Conservation (phyloP, 306 rosid species). For the Cercis canadensis region DNA sequence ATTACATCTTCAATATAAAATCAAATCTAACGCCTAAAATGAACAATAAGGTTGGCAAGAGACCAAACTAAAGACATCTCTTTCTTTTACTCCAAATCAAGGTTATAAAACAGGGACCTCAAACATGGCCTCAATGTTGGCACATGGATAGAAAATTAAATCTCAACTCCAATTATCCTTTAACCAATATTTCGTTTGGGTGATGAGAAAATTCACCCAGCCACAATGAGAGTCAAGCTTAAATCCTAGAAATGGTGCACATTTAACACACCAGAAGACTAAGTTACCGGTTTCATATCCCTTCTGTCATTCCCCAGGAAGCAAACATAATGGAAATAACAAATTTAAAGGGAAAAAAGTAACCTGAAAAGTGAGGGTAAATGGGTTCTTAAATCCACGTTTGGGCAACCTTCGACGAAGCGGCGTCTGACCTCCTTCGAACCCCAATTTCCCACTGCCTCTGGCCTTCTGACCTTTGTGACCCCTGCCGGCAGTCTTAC, state of each 20-base stretch:
- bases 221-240: background rate
- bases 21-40: no score
- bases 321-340: slow-evolving; percentile 13
- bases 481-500: slow-evolving; percentile 98
- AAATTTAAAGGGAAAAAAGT: slow-evolving; percentile 4
- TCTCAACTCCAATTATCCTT: no score
- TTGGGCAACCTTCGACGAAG: slow-evolving; percentile 90
- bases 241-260: no score
- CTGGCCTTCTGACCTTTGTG: slow-evolving; percentile 98
- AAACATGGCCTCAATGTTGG: no score
- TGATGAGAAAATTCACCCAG: background rate
- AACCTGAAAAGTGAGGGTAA: slow-evolving; percentile 92
- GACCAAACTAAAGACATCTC: no score
- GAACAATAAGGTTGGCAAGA: no score
- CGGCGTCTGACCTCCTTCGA: slow-evolving; percentile 98
- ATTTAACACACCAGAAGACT: no score
- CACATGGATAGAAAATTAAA: no score
- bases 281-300: no score
- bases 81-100: no score
- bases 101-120: no score
- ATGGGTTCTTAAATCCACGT: slow-evolving; percentile 92
- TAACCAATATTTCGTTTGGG: background rate
- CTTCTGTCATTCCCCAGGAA: background rate
- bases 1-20: no score
- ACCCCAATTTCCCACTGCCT: slow-evolving; percentile 83